These are phyloP conservation scores for Biscogniauxia marginata DNA, from an alignment of 2,329 filamentous ascomycete genomes.

Conservation along the genomic window DNA sequence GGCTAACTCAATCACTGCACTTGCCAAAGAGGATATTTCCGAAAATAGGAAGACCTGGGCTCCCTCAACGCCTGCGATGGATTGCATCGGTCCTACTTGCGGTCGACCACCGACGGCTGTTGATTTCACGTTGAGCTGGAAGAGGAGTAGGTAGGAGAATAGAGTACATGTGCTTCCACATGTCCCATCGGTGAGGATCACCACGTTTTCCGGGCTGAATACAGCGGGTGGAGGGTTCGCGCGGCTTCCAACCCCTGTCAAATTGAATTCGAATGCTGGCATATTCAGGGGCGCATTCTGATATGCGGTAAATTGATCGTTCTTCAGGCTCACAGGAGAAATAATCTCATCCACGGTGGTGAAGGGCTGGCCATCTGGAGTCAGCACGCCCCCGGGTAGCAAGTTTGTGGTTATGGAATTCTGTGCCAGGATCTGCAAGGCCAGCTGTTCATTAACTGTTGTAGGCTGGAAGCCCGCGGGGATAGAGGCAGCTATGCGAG, in stretches of 20 bases:
- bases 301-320: constrained; percentile 49
- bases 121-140: constrained; percentile 46
- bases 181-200: constrained; percentile 53
- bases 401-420: constrained; percentile 44
- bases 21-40: constrained; percentile 29
- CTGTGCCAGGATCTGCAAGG: constrained; percentile 46
- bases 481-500: constrained; percentile 33
- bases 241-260: constrained; percentile 42
- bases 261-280: constrained; percentile 33
- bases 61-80: constrained; percentile 49
- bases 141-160: constrained; percentile 53
- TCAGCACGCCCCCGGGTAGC: constrained; percentile 45
- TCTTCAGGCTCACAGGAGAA: constrained; percentile 35
- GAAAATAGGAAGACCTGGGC: constrained; percentile 35
- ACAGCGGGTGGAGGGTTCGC: constrained; percentile 41
- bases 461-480: constrained; percentile 32
- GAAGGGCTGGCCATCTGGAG: constrained; percentile 36
- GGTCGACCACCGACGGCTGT: constrained; percentile 48
- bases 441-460: constrained; percentile 37
- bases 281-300: constrained; percentile 41
- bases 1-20: constrained; percentile 25
- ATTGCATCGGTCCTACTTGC: constrained; percentile 45
- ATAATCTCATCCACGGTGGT: constrained; percentile 32
- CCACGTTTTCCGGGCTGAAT: constrained; percentile 52
- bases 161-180: constrained; percentile 56